Evolutionary conservation across 805 yeast species (phyloP).

Genomic region (Cyberlindnera galapagoensis): DNA sequence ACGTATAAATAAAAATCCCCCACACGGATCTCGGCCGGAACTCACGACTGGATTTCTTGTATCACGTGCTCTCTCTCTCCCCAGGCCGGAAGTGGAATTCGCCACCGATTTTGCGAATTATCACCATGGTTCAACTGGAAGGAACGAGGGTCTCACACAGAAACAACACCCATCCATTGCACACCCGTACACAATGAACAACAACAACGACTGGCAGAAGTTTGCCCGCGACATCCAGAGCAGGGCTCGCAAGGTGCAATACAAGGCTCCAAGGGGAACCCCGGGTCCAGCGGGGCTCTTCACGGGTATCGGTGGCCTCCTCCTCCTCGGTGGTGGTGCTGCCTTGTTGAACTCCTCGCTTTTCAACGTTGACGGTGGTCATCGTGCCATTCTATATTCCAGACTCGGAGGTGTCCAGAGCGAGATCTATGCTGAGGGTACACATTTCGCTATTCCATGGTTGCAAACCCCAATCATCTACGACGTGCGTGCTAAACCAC

Average conservation of each 20-base stretch:
- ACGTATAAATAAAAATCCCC: too few relatives aligned
- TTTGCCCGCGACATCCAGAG: slow-evolving; percentile 45
- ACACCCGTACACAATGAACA: slow-evolving; percentile 20
- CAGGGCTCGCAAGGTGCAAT: slow-evolving; percentile 36
- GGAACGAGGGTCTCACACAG: too few relatives aligned
- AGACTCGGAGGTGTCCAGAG: slow-evolving; percentile 81
- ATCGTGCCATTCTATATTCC: slow-evolving; percentile 90
- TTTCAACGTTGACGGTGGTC: slow-evolving; percentile 97
- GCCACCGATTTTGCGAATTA: too few relatives aligned
- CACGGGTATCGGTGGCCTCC: slow-evolving; percentile 58
- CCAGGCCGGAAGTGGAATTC: too few relatives aligned
- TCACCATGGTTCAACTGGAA: too few relatives aligned
- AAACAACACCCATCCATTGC: too few relatives aligned
- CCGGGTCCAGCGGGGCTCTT: slow-evolving; percentile 45
- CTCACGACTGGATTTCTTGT: too few relatives aligned
- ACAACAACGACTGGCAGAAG: slow-evolving; percentile 42
- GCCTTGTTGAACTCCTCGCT: slow-evolving; percentile 48
- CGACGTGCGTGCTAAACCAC: slow-evolving; percentile 95
- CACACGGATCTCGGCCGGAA: too few relatives aligned
- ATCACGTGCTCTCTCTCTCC: too few relatives aligned
- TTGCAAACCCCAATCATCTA: slow-evolving; percentile 86
- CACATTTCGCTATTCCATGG: slow-evolving; percentile 93
- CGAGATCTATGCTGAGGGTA: slow-evolving; percentile 84
- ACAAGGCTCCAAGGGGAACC: slow-evolving; percentile 34
- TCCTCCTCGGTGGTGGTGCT: slow-evolving; percentile 53